A percentile compares a stretch with the other conserved stretches of the same genome.
These are phyloP conservation scores for Oryza glaberrima DNA, from an alignment of 176 grass and related monocot genomes.

Conservation along the genomic window DNA sequence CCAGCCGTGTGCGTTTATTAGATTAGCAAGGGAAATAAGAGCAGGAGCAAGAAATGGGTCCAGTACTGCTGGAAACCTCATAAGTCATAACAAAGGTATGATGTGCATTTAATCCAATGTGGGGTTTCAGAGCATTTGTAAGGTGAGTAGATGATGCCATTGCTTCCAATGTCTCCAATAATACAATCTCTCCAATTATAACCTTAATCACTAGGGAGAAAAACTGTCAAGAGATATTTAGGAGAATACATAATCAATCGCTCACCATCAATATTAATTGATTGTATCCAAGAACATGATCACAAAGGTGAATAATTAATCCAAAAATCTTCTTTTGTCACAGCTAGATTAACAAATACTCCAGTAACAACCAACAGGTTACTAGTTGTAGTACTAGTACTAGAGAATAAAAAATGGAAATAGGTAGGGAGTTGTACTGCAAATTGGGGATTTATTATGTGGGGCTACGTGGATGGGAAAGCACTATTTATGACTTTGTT, in stretches of 20 bases:
- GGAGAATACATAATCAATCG: background rate
- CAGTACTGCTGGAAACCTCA: background rate
- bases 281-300: background rate
- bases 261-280: background rate
- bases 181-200: background rate
- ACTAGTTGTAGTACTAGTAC: background rate
- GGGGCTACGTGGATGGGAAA: background rate
- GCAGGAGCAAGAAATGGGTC: background rate
- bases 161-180: background rate
- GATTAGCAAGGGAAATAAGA: background rate
- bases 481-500: background rate
- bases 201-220: background rate
- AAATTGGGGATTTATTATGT: background rate
- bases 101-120: constrained; percentile 22
- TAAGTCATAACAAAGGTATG: constrained; percentile 34
- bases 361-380: background rate
- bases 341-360: background rate
- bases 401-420: background rate
- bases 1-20: background rate
- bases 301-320: background rate
- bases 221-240: background rate
- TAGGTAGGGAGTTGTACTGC: background rate
- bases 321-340: background rate
- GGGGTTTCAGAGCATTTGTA: constrained; percentile 11
- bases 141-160: constrained; percentile 8